phyloP scores from a whole-genome alignment of 2,329 filamentous ascomycete species.

The Dendrostoma leiphaemia region DNA sequence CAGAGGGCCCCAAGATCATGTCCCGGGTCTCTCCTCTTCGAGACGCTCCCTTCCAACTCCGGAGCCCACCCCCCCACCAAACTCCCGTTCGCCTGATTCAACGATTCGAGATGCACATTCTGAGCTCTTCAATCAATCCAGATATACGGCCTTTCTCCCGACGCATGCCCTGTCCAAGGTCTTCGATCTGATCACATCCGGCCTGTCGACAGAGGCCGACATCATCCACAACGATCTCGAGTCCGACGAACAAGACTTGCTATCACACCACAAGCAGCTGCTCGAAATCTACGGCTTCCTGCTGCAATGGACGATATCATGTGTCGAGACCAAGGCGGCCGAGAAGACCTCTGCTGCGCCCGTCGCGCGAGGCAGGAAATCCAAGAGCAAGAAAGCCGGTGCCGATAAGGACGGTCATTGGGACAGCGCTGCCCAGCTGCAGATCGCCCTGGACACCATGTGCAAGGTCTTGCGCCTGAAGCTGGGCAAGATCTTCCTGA shows the following conservation, averaged over 20 bases:
- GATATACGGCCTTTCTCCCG: slow-evolving; percentile 77
- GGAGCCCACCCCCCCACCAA: slow-evolving; percentile 13
- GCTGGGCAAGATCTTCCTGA: slow-evolving; percentile 88
- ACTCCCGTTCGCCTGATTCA: background rate
- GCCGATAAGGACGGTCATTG: slow-evolving; percentile 70
- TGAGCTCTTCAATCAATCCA: slow-evolving; percentile 66
- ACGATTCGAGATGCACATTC: slow-evolving; percentile 49
- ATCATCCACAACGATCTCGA: slow-evolving; percentile 83
- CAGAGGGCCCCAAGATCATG: background rate
- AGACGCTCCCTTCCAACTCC: slow-evolving; percentile 7
- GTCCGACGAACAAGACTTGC: slow-evolving; percentile 83
- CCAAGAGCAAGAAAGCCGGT: slow-evolving; percentile 70
- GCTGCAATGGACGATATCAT: slow-evolving; percentile 90
- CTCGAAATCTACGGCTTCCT: slow-evolving; percentile 94
- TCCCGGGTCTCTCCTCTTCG: background rate
- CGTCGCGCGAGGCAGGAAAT: slow-evolving; percentile 68
- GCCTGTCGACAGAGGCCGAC: slow-evolving; percentile 81
- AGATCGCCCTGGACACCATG: slow-evolving; percentile 88
- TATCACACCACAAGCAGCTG: slow-evolving; percentile 84
- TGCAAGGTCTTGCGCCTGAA: slow-evolving; percentile 94
- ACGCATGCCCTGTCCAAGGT: slow-evolving; percentile 86
- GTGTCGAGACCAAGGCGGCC: slow-evolving; percentile 89
- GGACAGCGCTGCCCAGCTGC: slow-evolving; percentile 87
- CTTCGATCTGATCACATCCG: slow-evolving; percentile 85
- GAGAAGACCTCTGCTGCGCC: slow-evolving; percentile 79